phyloP scores from a whole-genome alignment of 1,139 yeast species.

The Candida sp. region DNA sequence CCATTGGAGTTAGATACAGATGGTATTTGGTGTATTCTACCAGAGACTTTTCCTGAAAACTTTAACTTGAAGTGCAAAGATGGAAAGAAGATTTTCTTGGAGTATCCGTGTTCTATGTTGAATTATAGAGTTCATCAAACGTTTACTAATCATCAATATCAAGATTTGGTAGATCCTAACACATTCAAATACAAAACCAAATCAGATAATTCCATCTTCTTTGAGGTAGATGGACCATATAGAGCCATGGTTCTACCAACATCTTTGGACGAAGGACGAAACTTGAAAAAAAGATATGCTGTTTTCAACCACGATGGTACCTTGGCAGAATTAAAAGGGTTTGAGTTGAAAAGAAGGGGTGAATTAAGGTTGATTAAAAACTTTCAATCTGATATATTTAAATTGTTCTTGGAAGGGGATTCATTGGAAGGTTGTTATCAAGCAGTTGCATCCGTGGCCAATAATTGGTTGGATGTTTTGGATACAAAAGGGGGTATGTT shows the following conservation, averaged over 20 bases:
- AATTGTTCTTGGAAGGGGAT: constrained; percentile 82
- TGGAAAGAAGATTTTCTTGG: constrained; percentile 75
- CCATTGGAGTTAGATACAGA: constrained; percentile 97
- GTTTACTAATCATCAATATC: constrained; percentile 95
- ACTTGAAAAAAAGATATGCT: constrained; percentile 93
- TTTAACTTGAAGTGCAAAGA: constrained; percentile 65
- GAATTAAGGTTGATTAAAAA: constrained; percentile 91
- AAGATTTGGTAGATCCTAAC: constrained; percentile 71
- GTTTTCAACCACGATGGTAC: constrained; percentile 95
- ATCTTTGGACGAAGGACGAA: constrained; percentile 96
- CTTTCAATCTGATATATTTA: constrained; percentile 93
- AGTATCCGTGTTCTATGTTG: constrained; percentile 96
- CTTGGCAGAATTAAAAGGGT: constrained; percentile 93
- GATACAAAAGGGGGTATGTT: constrained; percentile 84
- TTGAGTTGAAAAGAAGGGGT: constrained; percentile 95
- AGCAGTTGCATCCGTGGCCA: constrained; percentile 91
- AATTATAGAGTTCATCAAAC: constrained; percentile 88
- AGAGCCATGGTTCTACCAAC: constrained; percentile 97
- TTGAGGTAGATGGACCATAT: constrained; percentile 99
- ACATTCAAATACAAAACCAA: constrained; percentile 68
- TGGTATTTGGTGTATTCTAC: constrained; percentile 99
- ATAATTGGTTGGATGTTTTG: constrained; percentile 92
- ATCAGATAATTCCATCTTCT: constrained; percentile 92
- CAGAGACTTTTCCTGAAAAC: constrained; percentile 90
- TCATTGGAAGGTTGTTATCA: constrained; percentile 76